These are phyloP conservation scores for Penicillium simplicissimum DNA, from an alignment of 495 filamentous ascomycete species.

Conservation along the genomic window DNA sequence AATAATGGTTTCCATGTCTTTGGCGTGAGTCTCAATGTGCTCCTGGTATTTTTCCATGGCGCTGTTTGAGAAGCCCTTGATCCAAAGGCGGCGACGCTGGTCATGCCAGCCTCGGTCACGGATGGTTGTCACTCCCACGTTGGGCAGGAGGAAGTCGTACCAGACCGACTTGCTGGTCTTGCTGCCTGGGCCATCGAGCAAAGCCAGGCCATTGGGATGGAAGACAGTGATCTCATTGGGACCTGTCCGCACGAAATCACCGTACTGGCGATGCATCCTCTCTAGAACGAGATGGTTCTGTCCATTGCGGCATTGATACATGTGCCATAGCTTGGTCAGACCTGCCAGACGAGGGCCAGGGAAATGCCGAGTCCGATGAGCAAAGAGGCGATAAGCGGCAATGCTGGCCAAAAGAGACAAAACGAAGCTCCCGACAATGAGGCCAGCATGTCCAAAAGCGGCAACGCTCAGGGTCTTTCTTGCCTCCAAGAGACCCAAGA, in stretches of 20 bases:
- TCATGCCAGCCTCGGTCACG: conserved; percentile 3
- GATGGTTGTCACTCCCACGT: not conserved
- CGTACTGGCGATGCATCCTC: conserved; percentile 34
- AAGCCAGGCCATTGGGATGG: conserved; percentile 17
- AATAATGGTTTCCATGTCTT: not conserved
- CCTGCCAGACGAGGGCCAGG: conserved; percentile 37
- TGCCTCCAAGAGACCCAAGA: conserved; percentile 33
- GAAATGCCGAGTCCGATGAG: conserved; percentile 42
- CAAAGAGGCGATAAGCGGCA: conserved; percentile 43
- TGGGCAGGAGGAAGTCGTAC: conserved; percentile 6
- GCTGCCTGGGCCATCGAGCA: conserved; percentile 30
- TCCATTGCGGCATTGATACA: conserved; percentile 24
- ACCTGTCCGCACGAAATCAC: conserved; percentile 43
- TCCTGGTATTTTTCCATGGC: not conserved
- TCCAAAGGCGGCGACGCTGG: not conserved
- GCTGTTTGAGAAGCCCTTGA: not conserved
- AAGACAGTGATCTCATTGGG: conserved; percentile 39
- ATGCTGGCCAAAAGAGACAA: conserved; percentile 43
- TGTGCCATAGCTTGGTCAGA: conserved; percentile 42
- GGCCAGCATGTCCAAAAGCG: conserved; percentile 4
- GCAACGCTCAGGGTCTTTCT: not conserved
- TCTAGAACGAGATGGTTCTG: conserved; percentile 14
- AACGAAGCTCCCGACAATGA: conserved; percentile 2
- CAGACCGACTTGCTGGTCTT: conserved; percentile 31
- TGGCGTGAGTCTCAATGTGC: not conserved